Conservation (phyloP, 345 rosid species). For the Hibiscus mutabilis region DNA sequence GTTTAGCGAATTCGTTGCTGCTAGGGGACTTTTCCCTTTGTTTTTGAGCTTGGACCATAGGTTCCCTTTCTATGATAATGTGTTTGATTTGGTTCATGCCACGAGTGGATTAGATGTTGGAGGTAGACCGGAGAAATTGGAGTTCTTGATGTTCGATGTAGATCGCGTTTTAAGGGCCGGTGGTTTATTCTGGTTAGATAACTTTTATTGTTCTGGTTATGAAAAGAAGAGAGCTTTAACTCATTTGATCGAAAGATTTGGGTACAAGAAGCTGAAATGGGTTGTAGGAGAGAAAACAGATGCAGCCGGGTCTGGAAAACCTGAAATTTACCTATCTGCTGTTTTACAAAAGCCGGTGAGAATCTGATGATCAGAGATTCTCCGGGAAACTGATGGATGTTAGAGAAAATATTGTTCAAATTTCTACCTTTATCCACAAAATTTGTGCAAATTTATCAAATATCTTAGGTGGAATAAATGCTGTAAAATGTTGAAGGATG, state of each 20-base stretch:
- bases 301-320: not conserved
- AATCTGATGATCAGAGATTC: not conserved
- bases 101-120: not conserved
- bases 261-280: not conserved
- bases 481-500: not conserved
- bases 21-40: not conserved
- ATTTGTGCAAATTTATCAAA: not conserved
- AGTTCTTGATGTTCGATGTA: not conserved
- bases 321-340: not conserved
- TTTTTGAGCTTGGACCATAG: not conserved
- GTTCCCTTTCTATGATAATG: not conserved
- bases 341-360: not conserved
- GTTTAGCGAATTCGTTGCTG: not conserved
- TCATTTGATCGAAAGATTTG: not conserved
- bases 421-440: not conserved
- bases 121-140: not conserved
- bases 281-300: not conserved
- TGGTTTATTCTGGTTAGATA: not conserved
- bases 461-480: not conserved
- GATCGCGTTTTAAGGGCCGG: not conserved
- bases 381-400: not conserved
- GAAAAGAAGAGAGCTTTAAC: not conserved
- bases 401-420: not conserved
- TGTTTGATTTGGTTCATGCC: not conserved
- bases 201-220: not conserved